Percentiles rank a stretch among this genome's conserved stretches.
These are phyloP conservation scores for Fusarium fujikuroi DNA, from an alignment of 2,329 filamentous ascomycete species.

Conservation along the genomic window DNA sequence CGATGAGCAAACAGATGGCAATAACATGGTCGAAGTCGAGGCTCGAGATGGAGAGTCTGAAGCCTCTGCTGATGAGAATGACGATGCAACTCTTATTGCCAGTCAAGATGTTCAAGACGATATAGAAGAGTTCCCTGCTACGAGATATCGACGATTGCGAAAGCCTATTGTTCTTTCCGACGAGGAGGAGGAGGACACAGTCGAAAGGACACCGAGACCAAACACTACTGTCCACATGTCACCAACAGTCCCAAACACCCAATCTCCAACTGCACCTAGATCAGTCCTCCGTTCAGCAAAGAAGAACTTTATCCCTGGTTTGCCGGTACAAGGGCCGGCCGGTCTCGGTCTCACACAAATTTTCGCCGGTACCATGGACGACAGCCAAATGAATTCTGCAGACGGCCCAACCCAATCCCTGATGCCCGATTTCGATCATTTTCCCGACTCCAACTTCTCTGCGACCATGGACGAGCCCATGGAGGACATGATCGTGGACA, in stretches of 20 bases:
- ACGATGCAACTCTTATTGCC: conserved; percentile 51
- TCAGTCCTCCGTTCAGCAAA: conserved; percentile 75
- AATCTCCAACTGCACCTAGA: conserved; percentile 66
- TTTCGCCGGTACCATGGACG: conserved; percentile 89
- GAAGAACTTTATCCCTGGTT: conserved; percentile 75
- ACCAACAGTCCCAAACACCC: conserved; percentile 54
- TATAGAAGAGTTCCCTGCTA: conserved; percentile 53
- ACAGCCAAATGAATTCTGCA: conserved; percentile 56
- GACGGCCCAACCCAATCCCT: conserved; percentile 56
- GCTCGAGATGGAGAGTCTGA: conserved; percentile 55
- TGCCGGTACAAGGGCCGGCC: conserved; percentile 69
- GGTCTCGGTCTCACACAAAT: conserved; percentile 86
- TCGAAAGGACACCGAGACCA: conserved; percentile 61
- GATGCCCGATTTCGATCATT: conserved; percentile 67
- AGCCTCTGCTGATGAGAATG: conserved; percentile 34
- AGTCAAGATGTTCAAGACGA: conserved; percentile 49
- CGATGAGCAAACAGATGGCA: conserved; percentile 49
- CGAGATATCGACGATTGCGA: conserved; percentile 59
- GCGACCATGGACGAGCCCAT: conserved; percentile 65
- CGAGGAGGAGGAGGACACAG: conserved; percentile 60
- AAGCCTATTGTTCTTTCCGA: conserved; percentile 69
- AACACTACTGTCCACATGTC: conserved; percentile 56
- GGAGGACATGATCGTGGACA: conserved; percentile 63
- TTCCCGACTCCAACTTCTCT: conserved; percentile 70
- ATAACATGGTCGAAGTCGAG: conserved; percentile 53